Evolutionary conservation across 1,139 yeast species (phyloP).

Genomic region (Pichia terricola): DNA sequence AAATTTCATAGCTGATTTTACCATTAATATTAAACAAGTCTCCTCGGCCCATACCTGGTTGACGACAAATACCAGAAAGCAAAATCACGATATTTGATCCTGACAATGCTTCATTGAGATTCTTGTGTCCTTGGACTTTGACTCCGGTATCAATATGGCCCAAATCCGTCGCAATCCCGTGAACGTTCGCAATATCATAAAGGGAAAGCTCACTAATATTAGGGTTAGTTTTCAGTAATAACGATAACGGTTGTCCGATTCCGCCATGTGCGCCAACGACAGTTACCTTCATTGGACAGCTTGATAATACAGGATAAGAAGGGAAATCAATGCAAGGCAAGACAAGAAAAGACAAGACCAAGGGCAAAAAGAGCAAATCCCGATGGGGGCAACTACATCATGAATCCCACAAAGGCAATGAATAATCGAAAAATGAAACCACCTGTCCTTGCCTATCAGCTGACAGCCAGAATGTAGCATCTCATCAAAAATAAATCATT

Average conservation of each 20-base stretch:
- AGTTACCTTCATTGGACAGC: constrained; percentile 39
- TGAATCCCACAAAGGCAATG: too few species aligned
- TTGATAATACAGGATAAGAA: not conserved
- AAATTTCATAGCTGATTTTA: constrained; percentile 75
- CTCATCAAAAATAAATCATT: too few species aligned
- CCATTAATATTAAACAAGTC: constrained; percentile 92
- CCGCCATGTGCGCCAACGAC: constrained; percentile 81
- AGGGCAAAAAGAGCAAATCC: too few species aligned
- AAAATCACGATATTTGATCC: constrained; percentile 74
- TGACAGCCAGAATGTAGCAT: too few species aligned
- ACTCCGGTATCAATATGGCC: constrained; percentile 83
- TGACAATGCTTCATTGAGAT: constrained; percentile 48
- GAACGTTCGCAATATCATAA: constrained; percentile 82
- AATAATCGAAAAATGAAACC: too few species aligned
- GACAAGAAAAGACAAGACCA: too few species aligned
- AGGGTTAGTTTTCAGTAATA: constrained; percentile 65
- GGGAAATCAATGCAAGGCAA: not conserved
- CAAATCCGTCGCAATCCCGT: constrained; percentile 90
- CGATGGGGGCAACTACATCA: too few species aligned
- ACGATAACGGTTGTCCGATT: constrained; percentile 89
- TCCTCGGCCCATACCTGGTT: constrained; percentile 98
- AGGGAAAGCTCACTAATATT: constrained; percentile 55
- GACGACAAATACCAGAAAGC: constrained; percentile 97
- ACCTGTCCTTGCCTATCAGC: too few species aligned
- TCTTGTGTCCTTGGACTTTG: constrained; percentile 39